A percentile compares a stretch with the other conserved stretches of the same genome.
These are phyloP conservation scores for Plasmodium blacklocki DNA, from an alignment of 169 alveolate genomes.

Conservation along the genomic window DNA sequence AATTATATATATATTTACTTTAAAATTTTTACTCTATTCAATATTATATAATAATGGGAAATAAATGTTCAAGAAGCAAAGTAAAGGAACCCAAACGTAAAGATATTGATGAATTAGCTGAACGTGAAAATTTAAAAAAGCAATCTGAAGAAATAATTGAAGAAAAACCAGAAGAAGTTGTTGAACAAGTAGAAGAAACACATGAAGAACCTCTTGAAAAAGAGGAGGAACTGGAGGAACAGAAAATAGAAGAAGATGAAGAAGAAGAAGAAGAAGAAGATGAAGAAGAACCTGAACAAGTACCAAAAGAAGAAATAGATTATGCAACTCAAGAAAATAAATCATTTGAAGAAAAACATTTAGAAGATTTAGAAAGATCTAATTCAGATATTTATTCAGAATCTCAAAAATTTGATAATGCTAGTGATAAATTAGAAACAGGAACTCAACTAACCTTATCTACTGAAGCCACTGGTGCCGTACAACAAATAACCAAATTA, in stretches of 20 bases:
- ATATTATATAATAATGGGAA: slow-evolving; percentile 53
- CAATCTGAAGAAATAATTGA: slow-evolving; percentile 34
- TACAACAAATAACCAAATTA: slow-evolving; percentile 76
- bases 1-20: no score
- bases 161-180: slow-evolving; percentile 68
- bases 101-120: slow-evolving; percentile 80
- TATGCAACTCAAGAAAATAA: slow-evolving; percentile 71
- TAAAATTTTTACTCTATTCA: background rate
- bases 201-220: slow-evolving; percentile 60
- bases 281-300: slow-evolving; percentile 70
- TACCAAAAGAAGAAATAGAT: slow-evolving; percentile 70
- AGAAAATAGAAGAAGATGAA: background rate
- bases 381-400: slow-evolving; percentile 71
- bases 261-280: slow-evolving; percentile 75
- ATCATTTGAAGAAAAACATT: slow-evolving; percentile 56
- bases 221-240: slow-evolving; percentile 30
- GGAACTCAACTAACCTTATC: slow-evolving; percentile 73
- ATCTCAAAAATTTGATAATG: slow-evolving; percentile 60
- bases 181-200: slow-evolving; percentile 36
- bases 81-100: slow-evolving; percentile 84
- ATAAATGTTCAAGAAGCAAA: slow-evolving; percentile 76
- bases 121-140: slow-evolving; percentile 24
- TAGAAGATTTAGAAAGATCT: slow-evolving; percentile 68
- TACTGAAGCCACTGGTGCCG: slow-evolving; percentile 75
- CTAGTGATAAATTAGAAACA: slow-evolving; percentile 71